Evolutionary conservation across 306 rosid genomes (phyloP).

Genomic region (Lathyrus oleraceus): DNA sequence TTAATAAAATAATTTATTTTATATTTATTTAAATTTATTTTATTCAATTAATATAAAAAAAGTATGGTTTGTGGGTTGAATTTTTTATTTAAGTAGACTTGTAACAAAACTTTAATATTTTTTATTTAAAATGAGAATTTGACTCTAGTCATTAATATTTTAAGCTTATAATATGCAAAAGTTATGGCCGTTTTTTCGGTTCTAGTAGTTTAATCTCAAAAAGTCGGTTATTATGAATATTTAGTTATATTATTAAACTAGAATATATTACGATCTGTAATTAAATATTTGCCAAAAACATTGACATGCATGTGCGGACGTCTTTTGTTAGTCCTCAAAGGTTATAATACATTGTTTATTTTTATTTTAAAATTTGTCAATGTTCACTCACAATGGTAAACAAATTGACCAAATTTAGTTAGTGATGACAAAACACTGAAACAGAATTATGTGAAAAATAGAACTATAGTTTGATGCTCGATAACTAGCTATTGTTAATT

Average conservation of each 20-base stretch:
- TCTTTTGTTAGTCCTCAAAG: background rate
- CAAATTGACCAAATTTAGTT: constrained; percentile 2
- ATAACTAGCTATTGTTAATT: background rate
- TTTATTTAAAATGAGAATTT: too few relatives aligned
- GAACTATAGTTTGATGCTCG: background rate
- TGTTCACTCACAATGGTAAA: background rate
- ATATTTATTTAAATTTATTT: too few relatives aligned
- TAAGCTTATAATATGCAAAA: constrained; percentile 1
- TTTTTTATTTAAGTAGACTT: too few relatives aligned
- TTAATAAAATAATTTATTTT: too few relatives aligned
- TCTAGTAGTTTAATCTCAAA: constrained; percentile 22
- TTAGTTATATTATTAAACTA: background rate
- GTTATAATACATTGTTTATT: background rate
- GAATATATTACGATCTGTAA: background rate
- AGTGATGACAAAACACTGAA: constrained; percentile 6
- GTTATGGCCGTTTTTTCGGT: constrained; percentile 30
- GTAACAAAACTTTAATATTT: too few relatives aligned
- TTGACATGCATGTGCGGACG: constrained; percentile 9
- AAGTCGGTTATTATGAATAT: constrained; percentile 15
- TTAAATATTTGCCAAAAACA: constrained; percentile 23
- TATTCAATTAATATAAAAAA: too few relatives aligned
- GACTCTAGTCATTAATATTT: background rate
- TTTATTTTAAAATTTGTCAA: background rate
- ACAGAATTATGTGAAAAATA: background rate
- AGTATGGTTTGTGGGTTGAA: too few relatives aligned